Conservation (phyloP, 441 rosid genomes). For the Theobroma grandiflorum region DNA sequence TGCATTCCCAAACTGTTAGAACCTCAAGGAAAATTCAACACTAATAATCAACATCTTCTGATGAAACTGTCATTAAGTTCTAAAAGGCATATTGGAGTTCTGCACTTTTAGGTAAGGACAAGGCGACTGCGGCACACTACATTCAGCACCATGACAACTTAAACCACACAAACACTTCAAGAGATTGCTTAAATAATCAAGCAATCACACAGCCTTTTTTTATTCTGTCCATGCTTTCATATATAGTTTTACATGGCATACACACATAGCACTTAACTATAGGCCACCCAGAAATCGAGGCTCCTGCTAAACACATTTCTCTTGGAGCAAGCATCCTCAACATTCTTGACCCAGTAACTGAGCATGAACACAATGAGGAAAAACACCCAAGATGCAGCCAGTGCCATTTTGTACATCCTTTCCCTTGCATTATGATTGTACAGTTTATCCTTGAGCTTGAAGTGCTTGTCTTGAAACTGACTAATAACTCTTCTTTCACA, state of each 20-base stretch:
- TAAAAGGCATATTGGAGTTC: neutral
- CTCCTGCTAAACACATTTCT: constrained; percentile 10
- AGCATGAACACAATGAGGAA: constrained; percentile 12
- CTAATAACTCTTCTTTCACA: constrained; percentile 13
- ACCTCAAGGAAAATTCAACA: neutral
- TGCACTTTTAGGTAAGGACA: neutral
- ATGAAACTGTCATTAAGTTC: neutral
- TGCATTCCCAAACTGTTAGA: too few relatives aligned
- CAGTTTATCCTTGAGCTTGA: neutral
- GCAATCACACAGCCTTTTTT: neutral
- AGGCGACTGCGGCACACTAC: neutral
- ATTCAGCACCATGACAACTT: neutral
- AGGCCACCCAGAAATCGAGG: constrained; percentile 22
- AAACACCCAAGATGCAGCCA: constrained; percentile 26
- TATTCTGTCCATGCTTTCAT: neutral
- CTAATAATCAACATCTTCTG: neutral
- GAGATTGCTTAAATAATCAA: neutral
- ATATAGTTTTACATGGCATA: neutral
- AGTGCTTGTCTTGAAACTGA: neutral
- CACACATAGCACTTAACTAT: neutral
- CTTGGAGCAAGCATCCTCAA: neutral
- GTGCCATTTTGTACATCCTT: constrained; percentile 24
- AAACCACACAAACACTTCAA: neutral
- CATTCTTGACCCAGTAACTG: neutral
- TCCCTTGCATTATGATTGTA: constrained; percentile 8